A percentile compares a stretch with the other conserved stretches of the same genome.
These are phyloP conservation scores for Amesomyces nigricolor DNA, from an alignment of 2,329 filamentous ascomycete genomes.

Conservation along the genomic window DNA sequence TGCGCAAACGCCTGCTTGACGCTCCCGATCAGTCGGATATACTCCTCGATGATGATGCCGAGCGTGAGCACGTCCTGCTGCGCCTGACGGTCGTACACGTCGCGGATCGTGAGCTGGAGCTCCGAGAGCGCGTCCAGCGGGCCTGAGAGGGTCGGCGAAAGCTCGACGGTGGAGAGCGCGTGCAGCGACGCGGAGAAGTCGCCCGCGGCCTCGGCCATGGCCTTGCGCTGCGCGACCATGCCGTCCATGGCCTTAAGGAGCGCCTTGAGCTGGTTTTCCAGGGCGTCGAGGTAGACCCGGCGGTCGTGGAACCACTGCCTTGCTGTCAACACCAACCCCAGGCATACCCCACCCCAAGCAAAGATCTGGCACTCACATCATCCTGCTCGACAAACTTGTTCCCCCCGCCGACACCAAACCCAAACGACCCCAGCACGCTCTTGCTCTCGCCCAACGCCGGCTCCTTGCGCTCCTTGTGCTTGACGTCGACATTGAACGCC, in stretches of 20 bases:
- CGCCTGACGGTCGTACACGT: conserved; percentile 93
- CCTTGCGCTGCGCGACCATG: conserved; percentile 87
- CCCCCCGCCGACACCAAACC: conserved; percentile 67
- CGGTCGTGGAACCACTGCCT: conserved; percentile 93
- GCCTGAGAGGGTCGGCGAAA: conserved; percentile 80
- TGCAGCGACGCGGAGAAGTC: conserved; percentile 94
- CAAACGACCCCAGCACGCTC: conserved; percentile 82
- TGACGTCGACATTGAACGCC: conserved; percentile 90
- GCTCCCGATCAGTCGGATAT: conserved; percentile 90
- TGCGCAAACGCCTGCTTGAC: conserved; percentile 91
- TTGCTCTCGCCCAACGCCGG: conserved; percentile 84
- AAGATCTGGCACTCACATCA: conserved; percentile 56
- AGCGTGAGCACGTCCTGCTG: conserved; percentile 95
- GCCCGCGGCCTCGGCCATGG: conserved; percentile 84
- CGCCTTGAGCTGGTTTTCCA: conserved; percentile 30
- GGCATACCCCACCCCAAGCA: background rate
- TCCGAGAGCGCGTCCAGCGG: conserved; percentile 90
- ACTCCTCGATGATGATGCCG: conserved; percentile 96
- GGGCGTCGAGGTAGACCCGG: conserved; percentile 75
- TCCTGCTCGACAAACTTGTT: conserved; percentile 97
- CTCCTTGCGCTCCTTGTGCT: conserved; percentile 92
- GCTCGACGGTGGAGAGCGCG: conserved; percentile 83
- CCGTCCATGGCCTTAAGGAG: conserved; percentile 82
- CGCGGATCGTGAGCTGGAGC: conserved; percentile 85
- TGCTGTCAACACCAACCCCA: conserved; percentile 2